Evolutionary conservation across 805 yeast species (phyloP), one percentile per base, ranked within the genome.

Genomic region (Ogataea nakhonphanomensis): DNA sequence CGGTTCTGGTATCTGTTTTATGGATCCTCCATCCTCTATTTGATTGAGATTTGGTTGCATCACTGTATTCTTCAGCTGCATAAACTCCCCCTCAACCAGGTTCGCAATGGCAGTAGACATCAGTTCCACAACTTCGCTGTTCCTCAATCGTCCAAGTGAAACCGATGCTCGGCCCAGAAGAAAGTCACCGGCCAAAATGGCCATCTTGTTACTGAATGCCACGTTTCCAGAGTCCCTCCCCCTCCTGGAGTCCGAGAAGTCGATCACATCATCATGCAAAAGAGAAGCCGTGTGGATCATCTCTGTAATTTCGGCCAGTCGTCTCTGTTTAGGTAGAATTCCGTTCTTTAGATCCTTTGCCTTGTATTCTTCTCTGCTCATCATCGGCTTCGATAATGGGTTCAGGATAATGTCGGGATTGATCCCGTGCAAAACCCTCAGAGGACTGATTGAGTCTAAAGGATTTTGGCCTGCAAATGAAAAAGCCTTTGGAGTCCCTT

Each of bases 221-320:
- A 83, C 74, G 65, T 93, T 93, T 1, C 97, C 98, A 48, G 86
- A 78, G 15, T 95, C 95, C 56, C 86, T 75, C 31, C 96, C 95
- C 49, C 99, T 73, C 59, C 99, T 74, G 25, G 91, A 76, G 55
- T 86, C 97, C 0, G 90, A 79, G 33, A 81, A 73, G 65, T 93
- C 99, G 54, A 93, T 91, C 45, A 93, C 99, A 62, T 93, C 99
- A 65, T 93, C 99, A 62, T 93, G 99, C 39, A 93, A 73, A 49
- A 93, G 67, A 9, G 95, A 84, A 3, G 99, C 98, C 1, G 98
- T 93, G 62, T 93, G 99, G 50, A 93, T 93, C 95, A 93, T 86
- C 65, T 93, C 99, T 8, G 91, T 96, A 54, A 93, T 91, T 66
- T 93, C 99, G 1, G 99, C 98, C 40, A 93, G 71, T 43, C 99